A percentile compares a stretch with the other conserved stretches of the same genome.
Evolutionary conservation across 164 flowering plant genomes (phyloP).

Genomic region (Aristolochia contorta): DNA sequence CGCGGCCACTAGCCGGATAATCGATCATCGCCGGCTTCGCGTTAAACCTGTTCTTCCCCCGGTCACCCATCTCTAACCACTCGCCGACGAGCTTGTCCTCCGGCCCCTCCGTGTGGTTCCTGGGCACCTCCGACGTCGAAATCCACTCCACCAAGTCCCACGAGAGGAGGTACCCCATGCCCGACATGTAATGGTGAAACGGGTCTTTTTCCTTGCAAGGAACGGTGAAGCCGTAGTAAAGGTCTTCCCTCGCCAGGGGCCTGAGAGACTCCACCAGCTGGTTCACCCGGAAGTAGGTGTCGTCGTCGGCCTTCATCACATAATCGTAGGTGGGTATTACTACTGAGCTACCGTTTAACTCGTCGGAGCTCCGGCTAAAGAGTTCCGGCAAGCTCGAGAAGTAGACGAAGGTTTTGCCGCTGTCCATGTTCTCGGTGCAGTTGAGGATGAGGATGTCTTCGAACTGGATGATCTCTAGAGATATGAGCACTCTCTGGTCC

Average conservation of each 20-base stretch:
- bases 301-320: slow-evolving; percentile 67
- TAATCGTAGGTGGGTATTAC: too few species aligned
- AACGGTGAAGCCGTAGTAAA: slow-evolving; percentile 77
- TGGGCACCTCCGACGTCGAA: slow-evolving; percentile 41
- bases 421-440: slow-evolving; percentile 60
- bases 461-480: slow-evolving; percentile 44
- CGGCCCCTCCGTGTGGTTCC: slow-evolving; percentile 48
- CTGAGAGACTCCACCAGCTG: slow-evolving; percentile 27
- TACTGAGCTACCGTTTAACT: too few species aligned
- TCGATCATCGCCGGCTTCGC: slow-evolving; percentile 53
- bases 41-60: slow-evolving; percentile 55
- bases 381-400: slow-evolving; percentile 40
- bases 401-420: slow-evolving; percentile 57
- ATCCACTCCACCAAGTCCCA: slow-evolving; percentile 91
- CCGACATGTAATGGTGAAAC: slow-evolving; percentile 72
- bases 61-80: slow-evolving; percentile 50
- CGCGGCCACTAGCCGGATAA: slow-evolving; percentile 24
- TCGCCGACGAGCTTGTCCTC: slow-evolving; percentile 66
- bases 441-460: slow-evolving; percentile 57
- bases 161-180: slow-evolving; percentile 76
- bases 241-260: slow-evolving; percentile 59
- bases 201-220: slow-evolving; percentile 85
- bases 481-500: slow-evolving; percentile 36
- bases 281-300: slow-evolving; percentile 4
- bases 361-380: too few species aligned